Evolutionary conservation across 305 asterid genomes (phyloP).

Genomic region (Fraxinus greggii): DNA sequence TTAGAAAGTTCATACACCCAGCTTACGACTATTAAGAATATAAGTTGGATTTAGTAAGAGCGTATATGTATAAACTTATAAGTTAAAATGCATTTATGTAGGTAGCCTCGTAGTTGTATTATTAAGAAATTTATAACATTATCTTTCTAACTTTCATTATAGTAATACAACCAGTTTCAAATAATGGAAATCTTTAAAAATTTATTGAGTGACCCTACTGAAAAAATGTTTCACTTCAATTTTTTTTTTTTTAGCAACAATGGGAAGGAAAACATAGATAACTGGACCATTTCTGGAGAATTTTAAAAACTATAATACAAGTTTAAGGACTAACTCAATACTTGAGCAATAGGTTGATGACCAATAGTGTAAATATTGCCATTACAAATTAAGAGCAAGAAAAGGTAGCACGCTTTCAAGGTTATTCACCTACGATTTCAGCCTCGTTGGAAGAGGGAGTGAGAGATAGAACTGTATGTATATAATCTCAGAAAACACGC

Average conservation of each 20-base stretch:
- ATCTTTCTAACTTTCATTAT: not conserved
- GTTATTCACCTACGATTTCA: not conserved
- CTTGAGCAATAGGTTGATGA: not conserved
- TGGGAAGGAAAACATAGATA: not conserved
- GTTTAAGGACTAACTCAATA: not conserved
- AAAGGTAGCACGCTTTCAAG: not conserved
- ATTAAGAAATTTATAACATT: not conserved
- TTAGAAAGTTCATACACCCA: too few species aligned
- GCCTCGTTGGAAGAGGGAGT: not conserved
- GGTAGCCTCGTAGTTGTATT: not conserved
- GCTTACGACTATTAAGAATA: too few species aligned
- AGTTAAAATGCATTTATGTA: too few species aligned
- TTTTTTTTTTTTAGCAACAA: not conserved
- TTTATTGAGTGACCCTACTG: too few species aligned
- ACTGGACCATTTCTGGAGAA: not conserved
- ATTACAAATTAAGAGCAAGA: not conserved
- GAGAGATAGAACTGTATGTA: not conserved
- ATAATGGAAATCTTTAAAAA: too few species aligned
- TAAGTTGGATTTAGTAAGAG: too few species aligned
- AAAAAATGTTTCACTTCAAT: not conserved
- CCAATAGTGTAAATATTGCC: not conserved
- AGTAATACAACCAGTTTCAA: not conserved
- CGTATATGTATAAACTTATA: too few species aligned
- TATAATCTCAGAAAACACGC: conserved; percentile 9
- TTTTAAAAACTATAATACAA: not conserved